Percentiles rank a stretch among this genome's conserved stretches.
Evolutionary conservation across 2,329 filamentous ascomycete species (phyloP).

Genomic region (Pseudogymnoascus sp.): DNA sequence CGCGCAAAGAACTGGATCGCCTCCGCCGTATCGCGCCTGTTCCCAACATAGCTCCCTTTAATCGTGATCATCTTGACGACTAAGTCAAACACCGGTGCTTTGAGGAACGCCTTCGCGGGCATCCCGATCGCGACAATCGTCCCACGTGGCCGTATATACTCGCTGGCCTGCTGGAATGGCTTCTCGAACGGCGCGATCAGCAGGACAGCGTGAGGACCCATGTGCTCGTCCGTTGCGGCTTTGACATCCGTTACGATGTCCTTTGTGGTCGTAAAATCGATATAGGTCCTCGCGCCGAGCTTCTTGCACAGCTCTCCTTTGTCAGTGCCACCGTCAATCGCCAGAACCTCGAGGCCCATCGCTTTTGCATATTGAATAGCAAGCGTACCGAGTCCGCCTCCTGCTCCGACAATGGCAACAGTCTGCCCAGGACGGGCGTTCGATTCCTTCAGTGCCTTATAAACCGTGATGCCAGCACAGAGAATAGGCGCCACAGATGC

Average conservation of each 20-base stretch:
- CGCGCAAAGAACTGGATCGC: constrained; percentile 83
- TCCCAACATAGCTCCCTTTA: constrained; percentile 89
- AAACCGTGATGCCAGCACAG: constrained; percentile 81
- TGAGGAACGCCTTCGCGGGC: constrained; percentile 70
- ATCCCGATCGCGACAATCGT: constrained; percentile 84
- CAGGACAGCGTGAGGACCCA: constrained; percentile 81
- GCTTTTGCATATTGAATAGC: constrained; percentile 84
- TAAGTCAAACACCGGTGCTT: constrained; percentile 80
- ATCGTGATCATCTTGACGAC: constrained; percentile 88
- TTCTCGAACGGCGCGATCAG: constrained; percentile 81
- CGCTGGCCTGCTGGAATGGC: constrained; percentile 90
- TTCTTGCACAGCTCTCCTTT: constrained; percentile 64
- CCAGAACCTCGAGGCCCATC: constrained; percentile 76
- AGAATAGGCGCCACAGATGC: constrained; percentile 74
- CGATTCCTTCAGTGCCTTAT: constrained; percentile 87
- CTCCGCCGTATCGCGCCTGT: constrained; percentile 79
- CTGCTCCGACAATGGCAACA: constrained; percentile 79
- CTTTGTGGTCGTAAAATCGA: constrained; percentile 72
- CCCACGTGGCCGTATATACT: constrained; percentile 72
- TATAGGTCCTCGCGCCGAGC: constrained; percentile 65
- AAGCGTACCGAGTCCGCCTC: constrained; percentile 72
- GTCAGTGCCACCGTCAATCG: constrained; percentile 76
- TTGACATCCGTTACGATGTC: constrained; percentile 82
- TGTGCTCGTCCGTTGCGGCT: constrained; percentile 68
- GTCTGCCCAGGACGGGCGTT: constrained; percentile 65